Evolutionary conservation across 2,329 filamentous ascomycete species (phyloP), one percentile per base, ranked within the genome.

Genomic region (Neocucurbitaria cava): DNA sequence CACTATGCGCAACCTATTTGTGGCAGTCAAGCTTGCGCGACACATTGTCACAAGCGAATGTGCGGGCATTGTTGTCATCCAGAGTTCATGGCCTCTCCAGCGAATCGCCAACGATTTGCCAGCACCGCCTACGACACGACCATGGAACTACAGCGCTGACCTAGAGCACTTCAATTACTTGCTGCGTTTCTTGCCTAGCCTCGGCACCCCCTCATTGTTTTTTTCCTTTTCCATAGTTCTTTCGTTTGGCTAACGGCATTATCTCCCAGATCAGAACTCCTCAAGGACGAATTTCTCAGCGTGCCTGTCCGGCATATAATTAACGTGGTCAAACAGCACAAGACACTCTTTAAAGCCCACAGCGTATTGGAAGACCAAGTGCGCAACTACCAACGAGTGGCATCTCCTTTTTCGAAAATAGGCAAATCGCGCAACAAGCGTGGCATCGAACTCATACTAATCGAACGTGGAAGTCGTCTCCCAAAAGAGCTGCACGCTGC

Each of bases 251-350:
- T 66, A 39, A 68, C 54, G 38, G 38, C 7, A 18, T 13, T 56
- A 9, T 23, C 21, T 6, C 45, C 10, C 45, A 76, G 73, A n/a
- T 7, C 55, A 36, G 62, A 67, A 6, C 39, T 75, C n/a, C 68
- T 81, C 11, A 78, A 78, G 58, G 74, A 78, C 46, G 77, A 80
- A 39, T 80, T 79, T 45, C 71, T 65, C 0, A 62, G 69, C 7
- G 64, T 80, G 5, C 73, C 77, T 1, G 65, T 69, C 10, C 61
- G 66, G 15, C 73, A 74, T 52, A 75, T 81, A 54, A 58, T 59
- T 17, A 62, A 67, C 18, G 64, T 66, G 1, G 43, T 79, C 5
- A 57, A 57, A 26, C 41, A 63, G 11, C 54, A 73, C 5, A 69
- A 70, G 45, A 73, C 75, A 17, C 69, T 79, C 5, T 79, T 70